Conservation (phyloP, 352 stramenopile species). For the Globisporangium nodosum region DNA sequence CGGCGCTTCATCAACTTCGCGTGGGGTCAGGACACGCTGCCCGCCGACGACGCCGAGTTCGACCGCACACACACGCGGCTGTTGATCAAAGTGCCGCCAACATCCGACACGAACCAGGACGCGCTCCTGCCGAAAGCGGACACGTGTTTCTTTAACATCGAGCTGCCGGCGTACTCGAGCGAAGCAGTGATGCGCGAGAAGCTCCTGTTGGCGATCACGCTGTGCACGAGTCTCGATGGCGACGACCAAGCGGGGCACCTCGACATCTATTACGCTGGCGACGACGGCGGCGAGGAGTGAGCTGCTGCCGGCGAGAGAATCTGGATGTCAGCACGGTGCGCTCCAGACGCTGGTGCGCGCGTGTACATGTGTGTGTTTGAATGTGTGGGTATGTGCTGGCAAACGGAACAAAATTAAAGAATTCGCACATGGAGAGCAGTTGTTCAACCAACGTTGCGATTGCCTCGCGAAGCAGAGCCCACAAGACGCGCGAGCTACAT, state of each 20-base stretch:
- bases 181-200: slow-evolving; percentile 67
- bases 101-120: slow-evolving; percentile 37
- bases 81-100: slow-evolving; percentile 58
- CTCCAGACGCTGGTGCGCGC: not conserved
- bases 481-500: not conserved
- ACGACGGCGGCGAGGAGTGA: slow-evolving; percentile 50
- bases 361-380: slow-evolving; percentile 1
- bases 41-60: slow-evolving; percentile 74
- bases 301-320: slow-evolving; percentile 16
- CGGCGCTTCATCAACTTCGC: slow-evolving; percentile 83
- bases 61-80: slow-evolving; percentile 69
- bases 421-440: not conserved
- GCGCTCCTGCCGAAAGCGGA: slow-evolving; percentile 66
- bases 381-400: slow-evolving; percentile 1
- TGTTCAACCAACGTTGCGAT: not conserved
- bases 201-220: slow-evolving; percentile 62
- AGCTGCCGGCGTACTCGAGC: slow-evolving; percentile 70
- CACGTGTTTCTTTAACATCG: slow-evolving; percentile 86
- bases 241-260: slow-evolving; percentile 64
- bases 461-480: slow-evolving; percentile 1
- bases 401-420: not conserved
- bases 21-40: slow-evolving; percentile 77
- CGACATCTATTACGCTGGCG: slow-evolving; percentile 67
- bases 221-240: slow-evolving; percentile 80
- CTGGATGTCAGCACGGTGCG: not conserved